Evolutionary conservation across 2,329 filamentous ascomycete genomes (phyloP), one percentile per base, ranked within the genome.

Genomic region (Sphaerostilbella broomeana): DNA sequence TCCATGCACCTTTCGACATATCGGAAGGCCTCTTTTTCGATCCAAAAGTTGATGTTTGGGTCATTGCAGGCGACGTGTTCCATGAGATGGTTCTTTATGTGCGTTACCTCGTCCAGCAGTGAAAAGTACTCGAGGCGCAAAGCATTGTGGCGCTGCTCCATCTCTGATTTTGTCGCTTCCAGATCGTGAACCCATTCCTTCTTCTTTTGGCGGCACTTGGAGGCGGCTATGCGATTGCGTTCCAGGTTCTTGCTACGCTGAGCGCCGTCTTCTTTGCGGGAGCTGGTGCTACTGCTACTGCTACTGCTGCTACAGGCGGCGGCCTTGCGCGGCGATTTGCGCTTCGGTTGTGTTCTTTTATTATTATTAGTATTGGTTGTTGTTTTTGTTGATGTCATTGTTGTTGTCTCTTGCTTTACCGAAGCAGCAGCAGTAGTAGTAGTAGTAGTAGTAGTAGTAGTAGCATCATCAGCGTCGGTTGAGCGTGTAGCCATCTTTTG

Each of bases 181-280:
- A 76, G 52, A n/a, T 68, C 64, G 10, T 59, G 59, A 16, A 72
- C 65, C 64, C 68, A 74, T 48, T 67, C 60, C 58, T 75, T 77
- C 51, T 75, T 75, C 59, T 84, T 85, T 52, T 81, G 74, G 4
- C 83, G 75, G 53, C 82, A 87, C 54, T 86, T 86, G 56, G 78
- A 82, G 2, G 84, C 83, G 0, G 84, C 83, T 3, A 83, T 64
- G 8, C 83, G 72, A 56, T 88, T 88, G 44, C 82, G 75, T 58
- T 84, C 79, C 0, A 86, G 68, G 49, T 79, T 80, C 45, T 70
- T 72, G 45, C 65, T 69, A 19, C 75, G 67, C 50, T 73, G 44
- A 6, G 42, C 26, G 4, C 27, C 21, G 21, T 41, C 42, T 19
- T 40, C 42, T 12, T 31, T 34, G 17, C 37, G 28, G 5, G 24